Base-by-base conservation (phyloP, 306 rosid genomes). In the Corylus americana region DNA sequence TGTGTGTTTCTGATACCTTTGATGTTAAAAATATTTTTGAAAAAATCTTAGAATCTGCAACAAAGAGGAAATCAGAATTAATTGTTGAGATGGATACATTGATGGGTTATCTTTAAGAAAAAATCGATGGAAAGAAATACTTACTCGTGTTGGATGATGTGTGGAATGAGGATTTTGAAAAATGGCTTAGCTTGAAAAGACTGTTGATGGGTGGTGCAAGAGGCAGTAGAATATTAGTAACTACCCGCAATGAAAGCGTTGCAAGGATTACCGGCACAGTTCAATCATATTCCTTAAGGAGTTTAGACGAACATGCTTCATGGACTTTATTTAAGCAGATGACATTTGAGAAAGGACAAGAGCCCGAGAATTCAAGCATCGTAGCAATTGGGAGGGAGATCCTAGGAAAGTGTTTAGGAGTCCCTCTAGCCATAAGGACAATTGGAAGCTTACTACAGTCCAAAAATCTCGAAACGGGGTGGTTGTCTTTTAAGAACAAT, bases 351-450 rank as follows among this genome's bases (percentile, higher is more conserved):
- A 25, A 80, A 11, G 49, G 79, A 0, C 10, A 55, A 55, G 76
- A 55, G 29, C 76, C 27, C 25, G 0, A 22, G 0, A 75, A 74
- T 55, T 10, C 49, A 10, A 31, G 51, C 0, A 25, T 55, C 39
- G 50, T 29, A 1, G 48, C 5, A 4, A 48, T 68, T 68, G 79
- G 71, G 7, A 16, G 4, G n/a, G 49, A 66, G 10, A 66, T 66
- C 11, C 14, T 67, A 37, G 35, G n/a, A 3, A 74, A 45, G 8
- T 80, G 84, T 37, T 13, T 14, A 0, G 79, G 76, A 3, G 71
- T 80, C 55, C 75, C 84, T 55, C 71, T 74, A 1, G 84, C 71
- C 44, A 74, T 80, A 0, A 75, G 31, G 69, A 22, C 25, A 11
- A 70, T 68, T 55, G 84, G 77, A 55, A 45, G 84, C 49, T 42